Evolutionary conservation across 495 filamentous ascomycete species (phyloP).

Genomic region (Daldinia decipiens): DNA sequence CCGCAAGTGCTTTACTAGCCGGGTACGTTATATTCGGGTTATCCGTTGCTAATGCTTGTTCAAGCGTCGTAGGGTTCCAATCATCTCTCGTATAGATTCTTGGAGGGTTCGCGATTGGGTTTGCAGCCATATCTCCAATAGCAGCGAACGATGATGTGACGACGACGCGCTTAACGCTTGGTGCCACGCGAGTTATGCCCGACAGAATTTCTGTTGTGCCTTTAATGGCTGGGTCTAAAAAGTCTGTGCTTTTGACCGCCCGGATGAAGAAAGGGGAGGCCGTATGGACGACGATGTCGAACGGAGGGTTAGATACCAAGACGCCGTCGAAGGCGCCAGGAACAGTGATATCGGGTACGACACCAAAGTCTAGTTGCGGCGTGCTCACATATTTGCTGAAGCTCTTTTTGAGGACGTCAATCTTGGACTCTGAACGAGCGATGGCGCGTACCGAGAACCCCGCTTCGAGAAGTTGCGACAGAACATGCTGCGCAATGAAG

Average conservation of each 20-base stretch:
- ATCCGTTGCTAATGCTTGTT: conserved; percentile 58
- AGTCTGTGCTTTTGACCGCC: conserved; percentile 50
- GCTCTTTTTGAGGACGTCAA: conserved; percentile 48
- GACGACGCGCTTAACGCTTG: conserved; percentile 59
- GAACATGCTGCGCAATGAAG: conserved; percentile 66
- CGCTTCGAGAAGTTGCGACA: conserved; percentile 62
- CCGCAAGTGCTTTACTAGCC: conserved; percentile 58
- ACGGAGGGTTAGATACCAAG: conserved; percentile 59
- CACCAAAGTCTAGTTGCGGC: conserved; percentile 55
- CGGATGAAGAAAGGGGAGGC: conserved; percentile 59
- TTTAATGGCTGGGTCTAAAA: conserved; percentile 59
- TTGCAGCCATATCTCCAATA: conserved; percentile 44
- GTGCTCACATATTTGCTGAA: conserved; percentile 47
- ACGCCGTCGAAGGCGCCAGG: conserved; percentile 62
- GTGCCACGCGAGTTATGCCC: conserved; percentile 71
- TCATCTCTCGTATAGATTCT: conserved; percentile 54
- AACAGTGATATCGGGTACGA: conserved; percentile 58
- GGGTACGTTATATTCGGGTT: conserved; percentile 51
- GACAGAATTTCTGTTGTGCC: conserved; percentile 60
- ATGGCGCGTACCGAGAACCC: conserved; percentile 60
- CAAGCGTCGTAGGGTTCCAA: conserved; percentile 55
- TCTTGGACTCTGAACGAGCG: conserved; percentile 51
- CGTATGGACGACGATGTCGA: conserved; percentile 63
- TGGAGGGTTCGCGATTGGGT: conserved; percentile 46
- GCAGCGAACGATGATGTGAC: conserved; percentile 63